Evolutionary conservation across 306 rosid genomes (phyloP).

Genomic region (Sicyos baderoa): DNA sequence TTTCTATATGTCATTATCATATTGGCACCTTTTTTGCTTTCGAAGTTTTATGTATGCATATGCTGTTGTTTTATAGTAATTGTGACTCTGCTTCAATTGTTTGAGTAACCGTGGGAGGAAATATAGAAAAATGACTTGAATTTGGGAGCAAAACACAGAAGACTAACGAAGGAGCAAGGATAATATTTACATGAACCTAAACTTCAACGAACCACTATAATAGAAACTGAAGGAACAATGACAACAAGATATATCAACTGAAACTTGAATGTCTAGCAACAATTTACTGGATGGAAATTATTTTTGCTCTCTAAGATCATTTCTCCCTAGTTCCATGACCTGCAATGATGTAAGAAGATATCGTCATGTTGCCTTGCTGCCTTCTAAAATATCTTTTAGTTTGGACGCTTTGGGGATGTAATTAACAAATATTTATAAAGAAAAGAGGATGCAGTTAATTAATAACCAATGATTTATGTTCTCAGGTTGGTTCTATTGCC

Average conservation of each 20-base stretch:
- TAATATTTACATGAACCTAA: too few species aligned
- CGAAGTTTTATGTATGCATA: not conserved
- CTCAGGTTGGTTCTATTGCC: constrained; percentile 87
- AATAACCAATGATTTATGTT: constrained; percentile 10
- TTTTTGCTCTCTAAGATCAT: constrained; percentile 2
- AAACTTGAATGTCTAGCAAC: too few species aligned
- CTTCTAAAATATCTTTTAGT: not conserved
- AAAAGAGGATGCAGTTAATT: not conserved
- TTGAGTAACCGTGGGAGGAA: not conserved
- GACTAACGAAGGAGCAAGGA: too few species aligned
- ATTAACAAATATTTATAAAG: too few species aligned
- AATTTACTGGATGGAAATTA: not conserved
- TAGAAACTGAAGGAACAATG: too few species aligned
- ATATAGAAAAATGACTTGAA: too few species aligned
- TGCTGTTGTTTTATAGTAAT: not conserved
- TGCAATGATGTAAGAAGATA: not conserved
- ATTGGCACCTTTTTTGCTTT: not conserved
- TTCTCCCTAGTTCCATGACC: not conserved
- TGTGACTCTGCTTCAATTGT: not conserved
- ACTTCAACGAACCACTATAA: too few species aligned
- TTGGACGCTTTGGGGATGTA: not conserved
- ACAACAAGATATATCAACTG: too few species aligned
- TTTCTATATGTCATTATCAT: constrained; percentile 1
- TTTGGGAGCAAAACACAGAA: too few species aligned
- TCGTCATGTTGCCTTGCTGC: constrained; percentile 1